Evolutionary conservation across 2,329 filamentous ascomycete genomes (phyloP), one percentile per base, ranked within the genome.

Genomic region (Setomelanomma holmii): DNA sequence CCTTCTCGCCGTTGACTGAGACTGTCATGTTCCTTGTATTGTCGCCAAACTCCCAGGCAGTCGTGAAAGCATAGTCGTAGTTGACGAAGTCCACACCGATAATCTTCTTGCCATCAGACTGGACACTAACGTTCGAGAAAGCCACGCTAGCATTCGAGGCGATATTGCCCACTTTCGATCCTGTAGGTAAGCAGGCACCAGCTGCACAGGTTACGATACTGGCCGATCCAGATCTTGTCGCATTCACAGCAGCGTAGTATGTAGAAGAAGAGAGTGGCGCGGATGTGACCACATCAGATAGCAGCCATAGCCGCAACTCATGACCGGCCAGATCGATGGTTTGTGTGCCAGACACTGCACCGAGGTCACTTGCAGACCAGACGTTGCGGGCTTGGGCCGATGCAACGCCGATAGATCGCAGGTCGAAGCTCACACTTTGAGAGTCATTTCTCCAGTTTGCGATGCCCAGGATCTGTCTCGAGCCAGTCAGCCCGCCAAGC

Each of bases 61-160:
- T 76, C 0, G 67, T 68, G 17, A 78, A 71, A 2, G 66, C 66
- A 33, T 69, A 68, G 40, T 77, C 75, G 56, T 76, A 76, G 42
- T 78, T 74, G 42, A 78, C 54, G 40, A 75, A 78, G 45, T 78
- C 76, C 17, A 78, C 66, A 1, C 67, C 67, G 1, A 76, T 40
- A 5, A 75, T 53, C 38, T 70, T 73, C 16, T 62, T 72, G 0
- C 68, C 61, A n/a, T 65, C 40, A 3, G 53, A 48, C 3, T 41
- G 49, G 8, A 60, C 57, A 10, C 57, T 66, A 4, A 78, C 63
- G 6, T 63, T 64, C 17, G 34, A 49, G 22, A 77, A 66, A 1
- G 60, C 69, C 1, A 70, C 59, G 8, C 61, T 68, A 5, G 68
- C 61, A 24, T 50, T 53, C 6, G 45, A 40, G n/a, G 49, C 53